Conservation (phyloP, 345 rosid species). For the Sonneratia alba region DNA sequence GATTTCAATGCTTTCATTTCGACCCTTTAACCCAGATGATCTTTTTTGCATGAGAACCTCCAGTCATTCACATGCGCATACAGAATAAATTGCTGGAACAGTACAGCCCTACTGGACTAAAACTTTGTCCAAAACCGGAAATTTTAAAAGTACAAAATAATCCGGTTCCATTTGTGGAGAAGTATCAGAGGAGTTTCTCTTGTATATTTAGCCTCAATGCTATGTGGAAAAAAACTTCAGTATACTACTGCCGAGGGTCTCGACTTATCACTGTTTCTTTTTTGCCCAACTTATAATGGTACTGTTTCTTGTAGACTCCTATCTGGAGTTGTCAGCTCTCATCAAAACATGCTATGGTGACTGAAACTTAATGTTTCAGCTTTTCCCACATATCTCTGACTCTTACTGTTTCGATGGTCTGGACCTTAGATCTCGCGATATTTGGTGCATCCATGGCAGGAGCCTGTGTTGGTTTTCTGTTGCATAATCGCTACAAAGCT, state of each 20-base stretch:
- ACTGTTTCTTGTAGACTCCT: neutral
- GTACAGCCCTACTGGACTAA: neutral
- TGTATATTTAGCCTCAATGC: neutral
- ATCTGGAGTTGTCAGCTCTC: neutral
- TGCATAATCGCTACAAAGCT: constrained; percentile 79
- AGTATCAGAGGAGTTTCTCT: neutral
- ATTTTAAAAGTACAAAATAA: neutral
- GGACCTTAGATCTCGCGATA: constrained; percentile 55
- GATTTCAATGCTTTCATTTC: neutral
- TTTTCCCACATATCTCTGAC: constrained; percentile 3
- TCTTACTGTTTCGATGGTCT: neutral
- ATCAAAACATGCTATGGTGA: neutral
- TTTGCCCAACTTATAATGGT: too few species aligned
- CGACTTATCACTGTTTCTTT: neutral
- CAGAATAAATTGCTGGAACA: neutral
- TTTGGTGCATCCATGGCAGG: constrained; percentile 97
- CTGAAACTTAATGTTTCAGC: neutral
- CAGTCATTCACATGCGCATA: neutral
- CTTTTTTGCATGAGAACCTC: neutral
- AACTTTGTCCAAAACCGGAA: neutral
- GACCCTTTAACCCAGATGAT: neutral
- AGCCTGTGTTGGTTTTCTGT: constrained; percentile 82
- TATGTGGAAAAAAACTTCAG: neutral
- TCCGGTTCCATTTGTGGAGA: neutral
- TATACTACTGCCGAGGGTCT: neutral